A percentile compares a stretch with the other conserved stretches of the same genome.
These are phyloP conservation scores for Heliamphora pulchella DNA, from an alignment of 179 eudicot species.

Conservation along the genomic window DNA sequence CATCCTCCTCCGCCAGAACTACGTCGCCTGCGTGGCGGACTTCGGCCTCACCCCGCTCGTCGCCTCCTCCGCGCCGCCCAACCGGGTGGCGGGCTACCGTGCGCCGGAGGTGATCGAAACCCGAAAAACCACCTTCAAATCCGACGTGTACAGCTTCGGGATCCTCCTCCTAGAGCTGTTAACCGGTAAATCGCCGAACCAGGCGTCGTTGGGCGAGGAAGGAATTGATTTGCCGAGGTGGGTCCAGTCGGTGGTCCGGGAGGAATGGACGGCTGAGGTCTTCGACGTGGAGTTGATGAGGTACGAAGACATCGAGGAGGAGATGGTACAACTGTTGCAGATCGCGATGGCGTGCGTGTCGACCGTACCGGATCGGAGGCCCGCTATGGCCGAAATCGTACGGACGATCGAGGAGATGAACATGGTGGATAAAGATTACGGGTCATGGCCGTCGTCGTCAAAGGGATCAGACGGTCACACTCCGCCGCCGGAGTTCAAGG, in stretches of 20 bases:
- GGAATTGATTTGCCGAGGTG: slow-evolving; percentile 70
- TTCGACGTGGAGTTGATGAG: slow-evolving; percentile 64
- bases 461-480: slow-evolving; percentile 77
- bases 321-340: slow-evolving; percentile 82
- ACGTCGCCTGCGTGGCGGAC: slow-evolving; percentile 53
- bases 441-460: slow-evolving; percentile 65
- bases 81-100: slow-evolving; percentile 25
- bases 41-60: slow-evolving; percentile 63
- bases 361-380: slow-evolving; percentile 54
- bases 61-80: slow-evolving; percentile 34
- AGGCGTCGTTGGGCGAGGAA: slow-evolving; percentile 35
- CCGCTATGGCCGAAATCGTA: slow-evolving; percentile 61
- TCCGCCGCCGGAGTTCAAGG: slow-evolving; percentile 58
- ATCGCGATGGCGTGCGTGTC: slow-evolving; percentile 72
- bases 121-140: slow-evolving; percentile 28
- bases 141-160: slow-evolving; percentile 39
- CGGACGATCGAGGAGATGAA: slow-evolving; percentile 56
- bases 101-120: slow-evolving; percentile 37
- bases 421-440: slow-evolving; percentile 53
- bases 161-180: slow-evolving; percentile 31
- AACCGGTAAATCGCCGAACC: slow-evolving; percentile 38
- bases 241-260: slow-evolving; percentile 77
- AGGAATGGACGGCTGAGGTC: slow-evolving; percentile 84
- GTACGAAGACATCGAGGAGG: slow-evolving; percentile 56
- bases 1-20: slow-evolving; percentile 47